phyloP scores from a whole-genome alignment of 2,329 filamentous ascomycete species.

The Hypoxylon sp. region DNA sequence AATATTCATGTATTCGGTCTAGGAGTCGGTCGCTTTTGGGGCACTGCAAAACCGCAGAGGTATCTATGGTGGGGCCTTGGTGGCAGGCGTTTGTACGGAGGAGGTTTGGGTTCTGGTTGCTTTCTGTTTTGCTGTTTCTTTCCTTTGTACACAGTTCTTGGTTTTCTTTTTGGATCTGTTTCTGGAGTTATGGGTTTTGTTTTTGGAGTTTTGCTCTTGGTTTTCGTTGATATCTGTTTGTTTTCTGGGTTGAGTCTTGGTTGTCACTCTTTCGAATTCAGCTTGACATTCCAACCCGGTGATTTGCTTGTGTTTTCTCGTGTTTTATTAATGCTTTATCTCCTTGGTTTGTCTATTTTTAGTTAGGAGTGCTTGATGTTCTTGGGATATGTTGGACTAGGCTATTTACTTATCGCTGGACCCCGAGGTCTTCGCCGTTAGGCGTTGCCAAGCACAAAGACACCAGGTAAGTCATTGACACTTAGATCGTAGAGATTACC shows the following conservation, averaged over 20 bases:
- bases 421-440: neutral
- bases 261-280: slow-evolving; percentile 21
- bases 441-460: neutral
- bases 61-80: slow-evolving; percentile 2
- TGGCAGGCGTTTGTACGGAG: neutral
- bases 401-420: neutral
- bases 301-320: neutral
- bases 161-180: neutral
- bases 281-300: slow-evolving; percentile 6
- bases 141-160: neutral
- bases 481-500: neutral
- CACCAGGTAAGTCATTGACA: slow-evolving; percentile 7
- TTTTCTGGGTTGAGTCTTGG: slow-evolving; percentile 15
- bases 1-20: neutral
- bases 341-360: neutral
- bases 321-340: neutral
- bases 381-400: neutral
- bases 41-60: slow-evolving; percentile 33
- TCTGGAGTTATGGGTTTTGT: slow-evolving; percentile 10
- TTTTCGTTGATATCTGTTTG: slow-evolving; percentile 15
- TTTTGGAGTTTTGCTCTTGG: neutral
- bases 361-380: neutral
- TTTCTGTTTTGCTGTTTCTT: slow-evolving; percentile 6
- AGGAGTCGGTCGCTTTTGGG: slow-evolving; percentile 21
- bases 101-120: neutral